Conservation (phyloP, 805 yeast species). For the Pichia exigua region DNA sequence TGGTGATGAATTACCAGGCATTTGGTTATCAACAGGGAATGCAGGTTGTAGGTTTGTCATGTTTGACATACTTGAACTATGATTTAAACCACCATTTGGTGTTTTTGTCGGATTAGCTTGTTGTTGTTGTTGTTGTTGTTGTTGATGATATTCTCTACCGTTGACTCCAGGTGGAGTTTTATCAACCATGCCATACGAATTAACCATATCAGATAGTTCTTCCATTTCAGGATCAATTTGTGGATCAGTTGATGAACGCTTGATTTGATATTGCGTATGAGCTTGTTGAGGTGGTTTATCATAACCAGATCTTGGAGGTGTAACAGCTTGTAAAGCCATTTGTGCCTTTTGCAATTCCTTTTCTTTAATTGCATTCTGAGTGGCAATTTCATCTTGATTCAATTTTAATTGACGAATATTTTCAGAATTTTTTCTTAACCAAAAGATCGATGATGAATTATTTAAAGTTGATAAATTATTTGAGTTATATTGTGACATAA, state of each 20-base stretch:
- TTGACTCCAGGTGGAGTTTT: conserved; percentile 16
- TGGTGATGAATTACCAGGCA: conserved; percentile 22
- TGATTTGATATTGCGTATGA: conserved; percentile 5
- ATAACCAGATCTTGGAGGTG: conserved; percentile 3
- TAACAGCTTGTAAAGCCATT: neutral
- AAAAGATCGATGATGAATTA: conserved; percentile 23
- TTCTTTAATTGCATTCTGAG: conserved; percentile 25
- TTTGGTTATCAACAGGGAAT: conserved; percentile 10
- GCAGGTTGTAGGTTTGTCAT: conserved; percentile 14
- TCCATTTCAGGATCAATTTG: conserved; percentile 24
- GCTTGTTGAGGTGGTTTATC: conserved; percentile 11
- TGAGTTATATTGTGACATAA: conserved; percentile 54
- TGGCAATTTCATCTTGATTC: conserved; percentile 20
- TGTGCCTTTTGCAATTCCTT: conserved; percentile 16
- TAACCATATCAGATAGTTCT: conserved; percentile 27
- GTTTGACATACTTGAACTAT: conserved; percentile 3
- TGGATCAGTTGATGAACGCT: conserved; percentile 14
- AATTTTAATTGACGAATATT: conserved; percentile 22
- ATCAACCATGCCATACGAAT: conserved; percentile 22
- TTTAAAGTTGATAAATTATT: conserved; percentile 36
- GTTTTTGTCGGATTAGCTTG: conserved; percentile 10
- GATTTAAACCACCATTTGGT: conserved; percentile 7
- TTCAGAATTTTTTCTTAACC: conserved; percentile 26
- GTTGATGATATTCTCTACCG: neutral
- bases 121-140: neutral